phyloP scores from a whole-genome alignment of 495 filamentous ascomycete species.

The Lineolata rhizophorae region DNA sequence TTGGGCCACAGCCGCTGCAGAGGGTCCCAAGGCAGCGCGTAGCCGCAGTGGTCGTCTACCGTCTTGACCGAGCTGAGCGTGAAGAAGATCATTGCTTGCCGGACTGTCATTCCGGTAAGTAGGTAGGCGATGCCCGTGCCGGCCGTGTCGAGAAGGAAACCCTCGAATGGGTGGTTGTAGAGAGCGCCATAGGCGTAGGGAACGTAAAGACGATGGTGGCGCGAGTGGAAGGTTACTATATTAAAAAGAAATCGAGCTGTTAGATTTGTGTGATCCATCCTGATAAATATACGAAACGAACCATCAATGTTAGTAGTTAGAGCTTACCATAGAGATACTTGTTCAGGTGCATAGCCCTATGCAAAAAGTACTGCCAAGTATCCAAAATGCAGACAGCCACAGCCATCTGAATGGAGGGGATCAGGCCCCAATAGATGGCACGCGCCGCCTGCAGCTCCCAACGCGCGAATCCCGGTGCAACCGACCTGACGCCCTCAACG shows the following conservation, averaged over 20 bases:
- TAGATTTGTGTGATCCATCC: conserved; percentile 8
- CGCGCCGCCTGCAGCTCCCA: conserved; percentile 63
- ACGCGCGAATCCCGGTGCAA: conserved; percentile 24
- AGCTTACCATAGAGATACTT: conserved; percentile 90
- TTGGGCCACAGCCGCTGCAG: conserved; percentile 78
- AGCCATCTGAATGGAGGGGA: conserved; percentile 55
- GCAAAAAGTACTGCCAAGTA: conserved; percentile 93
- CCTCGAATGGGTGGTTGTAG: conserved; percentile 89
- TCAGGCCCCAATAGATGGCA: conserved; percentile 52
- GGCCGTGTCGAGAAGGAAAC: conserved; percentile 76
- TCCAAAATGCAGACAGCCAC: conserved; percentile 56
- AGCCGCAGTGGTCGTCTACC: conserved; percentile 94
- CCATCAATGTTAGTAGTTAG: conserved; percentile 1
- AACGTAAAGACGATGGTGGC: conserved; percentile 89
- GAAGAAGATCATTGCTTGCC: conserved; percentile 73
- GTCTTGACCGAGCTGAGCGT: conserved; percentile 75
- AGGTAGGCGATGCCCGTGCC: conserved; percentile 70
- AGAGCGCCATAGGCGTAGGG: conserved; percentile 94
- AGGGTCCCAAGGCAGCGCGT: conserved; percentile 85
- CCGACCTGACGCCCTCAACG: conserved; percentile 7
- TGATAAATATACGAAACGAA: conserved; percentile 5
- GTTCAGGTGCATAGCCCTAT: conserved; percentile 85
- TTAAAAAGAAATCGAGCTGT: neutral
- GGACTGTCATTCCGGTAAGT: conserved; percentile 46
- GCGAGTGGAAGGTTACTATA: conserved; percentile 67